These are phyloP conservation scores for Bruguiera hainesii DNA, from an alignment of 441 rosid genomes.

Conservation along the genomic window DNA sequence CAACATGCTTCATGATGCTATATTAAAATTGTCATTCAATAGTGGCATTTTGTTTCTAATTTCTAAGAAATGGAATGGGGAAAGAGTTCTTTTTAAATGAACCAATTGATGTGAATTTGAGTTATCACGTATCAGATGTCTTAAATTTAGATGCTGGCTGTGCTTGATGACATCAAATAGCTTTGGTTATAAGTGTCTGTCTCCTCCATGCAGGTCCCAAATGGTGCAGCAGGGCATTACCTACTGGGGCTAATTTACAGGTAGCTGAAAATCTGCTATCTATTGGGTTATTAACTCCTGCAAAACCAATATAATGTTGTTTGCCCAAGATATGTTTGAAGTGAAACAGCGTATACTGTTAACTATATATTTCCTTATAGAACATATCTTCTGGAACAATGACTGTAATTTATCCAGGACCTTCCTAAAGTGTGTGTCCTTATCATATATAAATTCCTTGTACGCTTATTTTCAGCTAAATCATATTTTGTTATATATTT, in stretches of 20 bases:
- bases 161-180: neutral
- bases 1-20: neutral
- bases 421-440: neutral
- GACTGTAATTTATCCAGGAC: no score
- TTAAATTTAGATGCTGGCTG: neutral
- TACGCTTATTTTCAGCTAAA: neutral
- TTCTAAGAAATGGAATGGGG: neutral
- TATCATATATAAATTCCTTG: neutral
- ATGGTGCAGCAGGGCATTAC: conserved; percentile 94
- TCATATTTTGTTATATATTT: neutral
- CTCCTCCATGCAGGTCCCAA: conserved; percentile 61
- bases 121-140: neutral
- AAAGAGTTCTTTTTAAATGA: neutral
- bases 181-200: conserved; percentile 20
- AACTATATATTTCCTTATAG: no score
- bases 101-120: neutral
- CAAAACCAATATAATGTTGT: neutral
- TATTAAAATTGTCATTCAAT: neutral
- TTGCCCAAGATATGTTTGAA: neutral
- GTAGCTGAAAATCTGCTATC: conserved; percentile 29
- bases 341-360: neutral
- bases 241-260: conserved; percentile 94
- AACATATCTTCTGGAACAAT: no score
- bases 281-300: neutral
- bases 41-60: neutral